phyloP scores from a whole-genome alignment of 306 rosid species.

The Neltuma alba region DNA sequence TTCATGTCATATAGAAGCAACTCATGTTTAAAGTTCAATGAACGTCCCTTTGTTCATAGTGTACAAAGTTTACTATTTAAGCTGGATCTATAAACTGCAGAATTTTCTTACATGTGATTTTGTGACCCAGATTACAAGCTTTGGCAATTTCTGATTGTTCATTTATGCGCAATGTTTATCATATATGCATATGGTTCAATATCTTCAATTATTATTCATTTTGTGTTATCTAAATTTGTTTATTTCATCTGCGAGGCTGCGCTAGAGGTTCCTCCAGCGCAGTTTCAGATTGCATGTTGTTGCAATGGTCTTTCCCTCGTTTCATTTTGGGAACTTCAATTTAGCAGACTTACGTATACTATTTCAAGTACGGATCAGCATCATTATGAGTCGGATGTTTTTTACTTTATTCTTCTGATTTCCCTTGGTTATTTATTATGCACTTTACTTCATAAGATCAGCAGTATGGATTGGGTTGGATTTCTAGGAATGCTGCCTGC shows the following conservation, averaged over 20 bases:
- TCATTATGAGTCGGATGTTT: neutral
- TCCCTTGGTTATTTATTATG: slow-evolving; percentile 11
- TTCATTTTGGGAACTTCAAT: slow-evolving; percentile 4
- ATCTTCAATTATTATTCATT: neutral
- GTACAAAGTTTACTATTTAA: slow-evolving; percentile 35
- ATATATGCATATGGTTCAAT: slow-evolving; percentile 2
- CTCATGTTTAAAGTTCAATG: slow-evolving; percentile 24
- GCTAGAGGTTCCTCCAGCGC: neutral
- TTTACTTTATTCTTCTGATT: neutral
- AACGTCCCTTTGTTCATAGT: neutral
- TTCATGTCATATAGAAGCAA: neutral
- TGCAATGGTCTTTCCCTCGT: neutral
- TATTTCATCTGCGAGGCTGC: slow-evolving; percentile 6
- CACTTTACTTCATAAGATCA: neutral
- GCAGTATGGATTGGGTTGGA: neutral
- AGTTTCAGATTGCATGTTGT: slow-evolving; percentile 2
- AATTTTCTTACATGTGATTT: slow-evolving; percentile 15
- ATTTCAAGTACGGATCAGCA: slow-evolving; percentile 1
- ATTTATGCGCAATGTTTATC: neutral
- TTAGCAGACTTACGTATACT: neutral
- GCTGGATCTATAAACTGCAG: slow-evolving; percentile 12
- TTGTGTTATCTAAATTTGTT: neutral
- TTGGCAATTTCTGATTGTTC: slow-evolving; percentile 29
- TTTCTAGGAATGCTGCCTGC: slow-evolving; percentile 1
- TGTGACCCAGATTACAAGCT: slow-evolving; percentile 26